phyloP scores from a whole-genome alignment of 371 early-diverging fungal genomes.

The Phascolomyces articulosus region DNA sequence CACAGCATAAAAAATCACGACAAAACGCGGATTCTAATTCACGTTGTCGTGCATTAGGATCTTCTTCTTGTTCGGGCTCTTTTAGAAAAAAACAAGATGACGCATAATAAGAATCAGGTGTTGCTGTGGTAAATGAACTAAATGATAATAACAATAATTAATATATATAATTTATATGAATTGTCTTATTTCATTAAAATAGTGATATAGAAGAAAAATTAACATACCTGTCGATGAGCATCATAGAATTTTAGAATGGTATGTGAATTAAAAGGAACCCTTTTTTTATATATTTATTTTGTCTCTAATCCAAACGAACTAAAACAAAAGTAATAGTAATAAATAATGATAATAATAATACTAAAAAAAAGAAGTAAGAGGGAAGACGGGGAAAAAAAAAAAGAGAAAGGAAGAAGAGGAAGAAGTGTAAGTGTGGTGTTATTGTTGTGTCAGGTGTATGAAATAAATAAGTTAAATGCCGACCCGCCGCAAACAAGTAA shows the following conservation, averaged over 20 bases:
- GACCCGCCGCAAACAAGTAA: neutral
- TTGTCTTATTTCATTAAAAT: too few species aligned
- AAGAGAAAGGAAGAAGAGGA: neutral
- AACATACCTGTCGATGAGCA: too few species aligned
- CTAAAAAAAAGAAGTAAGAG: neutral
- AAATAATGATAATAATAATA: too few species aligned
- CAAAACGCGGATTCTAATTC: constrained; percentile 87
- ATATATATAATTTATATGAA: too few species aligned
- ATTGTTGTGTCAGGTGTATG: neutral
- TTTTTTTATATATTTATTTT: too few species aligned
- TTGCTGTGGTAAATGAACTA: too few species aligned
- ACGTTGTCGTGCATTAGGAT: constrained; percentile 41
- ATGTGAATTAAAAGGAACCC: too few species aligned
- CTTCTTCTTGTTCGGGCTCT: neutral
- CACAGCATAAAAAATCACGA: constrained; percentile 91
- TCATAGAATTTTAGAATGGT: too few species aligned
- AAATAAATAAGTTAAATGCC: neutral
- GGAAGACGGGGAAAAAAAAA: neutral
- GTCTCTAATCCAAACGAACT: too few species aligned
- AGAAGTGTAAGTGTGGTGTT: neutral
- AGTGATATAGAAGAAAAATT: too few species aligned
- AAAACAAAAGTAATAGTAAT: too few species aligned
- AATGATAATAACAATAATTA: neutral
- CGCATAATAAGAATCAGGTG: neutral
- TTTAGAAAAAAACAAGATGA: neutral